Conservation (phyloP, 2,329 filamentous ascomycete species). For the Nemania sp. region DNA sequence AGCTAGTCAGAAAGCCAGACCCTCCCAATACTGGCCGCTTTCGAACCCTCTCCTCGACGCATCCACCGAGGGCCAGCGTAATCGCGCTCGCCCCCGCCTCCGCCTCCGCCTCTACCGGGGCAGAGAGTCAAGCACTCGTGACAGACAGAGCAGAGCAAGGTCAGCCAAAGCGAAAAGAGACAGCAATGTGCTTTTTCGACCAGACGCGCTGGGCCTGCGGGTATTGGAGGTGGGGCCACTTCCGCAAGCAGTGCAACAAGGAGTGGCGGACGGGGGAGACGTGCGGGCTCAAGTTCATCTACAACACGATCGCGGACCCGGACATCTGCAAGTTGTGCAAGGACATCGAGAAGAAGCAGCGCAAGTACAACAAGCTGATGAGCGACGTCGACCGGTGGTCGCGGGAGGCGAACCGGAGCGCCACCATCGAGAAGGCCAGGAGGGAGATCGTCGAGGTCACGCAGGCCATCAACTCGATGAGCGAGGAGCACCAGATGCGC, state of each 20-base stretch:
- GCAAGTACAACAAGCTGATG: conserved; percentile 73
- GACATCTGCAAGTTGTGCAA: conserved; percentile 83
- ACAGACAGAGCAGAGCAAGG: too few species aligned
- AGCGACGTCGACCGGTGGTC: conserved; percentile 79
- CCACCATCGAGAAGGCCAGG: conserved; percentile 73
- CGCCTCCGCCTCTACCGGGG: conserved; percentile 4
- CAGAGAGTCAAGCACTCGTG: too few species aligned
- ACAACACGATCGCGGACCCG: conserved; percentile 66
- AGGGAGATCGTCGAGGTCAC: conserved; percentile 69
- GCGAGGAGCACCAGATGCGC: conserved; percentile 44
- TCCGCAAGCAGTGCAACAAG: conserved; percentile 89
- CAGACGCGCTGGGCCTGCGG: conserved; percentile 83
- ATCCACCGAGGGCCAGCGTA: conserved; percentile 11
- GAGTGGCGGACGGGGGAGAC: conserved; percentile 97
- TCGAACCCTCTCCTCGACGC: conserved; percentile 3
- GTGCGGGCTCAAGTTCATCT: conserved; percentile 90
- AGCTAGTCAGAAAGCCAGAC: neutral
- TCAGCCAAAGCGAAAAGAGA: neutral
- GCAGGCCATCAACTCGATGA: conserved; percentile 60
- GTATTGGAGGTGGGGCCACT: conserved; percentile 94
- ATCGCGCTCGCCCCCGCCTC: neutral
- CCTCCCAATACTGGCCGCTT: conserved; percentile 1
- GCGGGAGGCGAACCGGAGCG: conserved; percentile 69
- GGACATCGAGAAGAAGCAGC: conserved; percentile 83
- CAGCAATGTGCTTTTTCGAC: conserved; percentile 91